phyloP scores from a whole-genome alignment of 345 rosid species.

The Microcos paniculata region DNA sequence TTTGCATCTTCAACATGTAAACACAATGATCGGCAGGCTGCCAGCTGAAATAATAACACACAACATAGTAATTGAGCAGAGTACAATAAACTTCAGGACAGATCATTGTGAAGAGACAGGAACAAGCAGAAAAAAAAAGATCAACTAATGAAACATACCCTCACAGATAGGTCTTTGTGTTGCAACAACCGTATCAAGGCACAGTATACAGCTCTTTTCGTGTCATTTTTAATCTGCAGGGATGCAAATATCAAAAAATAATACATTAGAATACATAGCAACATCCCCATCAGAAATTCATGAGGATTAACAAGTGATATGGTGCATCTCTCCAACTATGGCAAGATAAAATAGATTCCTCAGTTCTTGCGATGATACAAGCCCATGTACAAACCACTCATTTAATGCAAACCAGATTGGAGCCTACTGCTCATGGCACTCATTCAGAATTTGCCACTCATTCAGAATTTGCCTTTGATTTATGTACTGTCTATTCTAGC shows the following conservation, averaged over 20 bases:
- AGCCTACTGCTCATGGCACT: slow-evolving; percentile 3
- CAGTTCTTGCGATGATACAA: background rate
- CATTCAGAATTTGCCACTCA: no score
- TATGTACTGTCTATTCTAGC: background rate
- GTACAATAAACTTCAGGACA: background rate
- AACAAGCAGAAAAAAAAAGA: background rate
- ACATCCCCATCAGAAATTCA: slow-evolving; percentile 10
- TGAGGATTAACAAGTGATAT: background rate
- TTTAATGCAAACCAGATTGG: background rate
- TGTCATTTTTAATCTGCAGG: slow-evolving; percentile 85
- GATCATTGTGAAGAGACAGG: background rate
- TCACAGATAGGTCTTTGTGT: slow-evolving; percentile 83
- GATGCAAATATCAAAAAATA: slow-evolving; percentile 29
- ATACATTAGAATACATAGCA: background rate
- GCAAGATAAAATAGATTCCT: background rate
- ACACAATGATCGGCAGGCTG: slow-evolving; percentile 95
- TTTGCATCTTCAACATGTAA: slow-evolving; percentile 92
- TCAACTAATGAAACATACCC: slow-evolving; percentile 46
- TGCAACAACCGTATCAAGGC: slow-evolving; percentile 80
- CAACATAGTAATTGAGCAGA: slow-evolving; percentile 29
- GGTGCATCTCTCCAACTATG: background rate
- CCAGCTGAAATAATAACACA: slow-evolving; percentile 63
- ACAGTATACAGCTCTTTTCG: slow-evolving; percentile 87
- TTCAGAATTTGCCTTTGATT: background rate
- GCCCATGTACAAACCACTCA: background rate